Conservation (phyloP, 495 filamentous ascomycete species). For the Aspergillus sparsus region DNA sequence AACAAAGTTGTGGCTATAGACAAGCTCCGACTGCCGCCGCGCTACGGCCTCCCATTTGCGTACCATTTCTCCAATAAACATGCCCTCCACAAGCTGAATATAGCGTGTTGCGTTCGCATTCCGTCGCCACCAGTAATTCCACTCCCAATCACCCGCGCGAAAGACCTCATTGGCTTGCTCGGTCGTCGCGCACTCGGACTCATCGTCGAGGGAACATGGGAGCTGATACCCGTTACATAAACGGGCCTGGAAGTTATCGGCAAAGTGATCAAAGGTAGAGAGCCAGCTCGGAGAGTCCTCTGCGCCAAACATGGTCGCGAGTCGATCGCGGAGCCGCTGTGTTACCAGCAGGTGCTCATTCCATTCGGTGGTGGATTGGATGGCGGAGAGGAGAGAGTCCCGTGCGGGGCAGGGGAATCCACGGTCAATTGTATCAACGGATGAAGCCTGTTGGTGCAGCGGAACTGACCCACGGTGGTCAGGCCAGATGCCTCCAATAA, state of each 20-base stretch:
- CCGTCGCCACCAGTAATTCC: conserved; percentile 48
- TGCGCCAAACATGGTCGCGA: conserved; percentile 42
- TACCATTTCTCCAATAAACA: conserved; percentile 47
- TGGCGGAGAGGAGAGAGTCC: conserved; percentile 24
- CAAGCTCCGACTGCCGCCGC: conserved; percentile 24
- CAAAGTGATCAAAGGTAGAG: conserved; percentile 45
- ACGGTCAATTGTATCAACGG: conserved; percentile 41
- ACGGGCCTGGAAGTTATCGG: conserved; percentile 47
- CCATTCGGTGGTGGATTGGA: conserved; percentile 40
- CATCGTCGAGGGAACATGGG: conserved; percentile 37
- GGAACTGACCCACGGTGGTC: conserved; percentile 36
- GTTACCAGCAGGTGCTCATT: conserved; percentile 41
- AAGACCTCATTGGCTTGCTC: conserved; percentile 42
- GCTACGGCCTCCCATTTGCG: conserved; percentile 35
- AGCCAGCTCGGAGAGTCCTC: conserved; percentile 34
- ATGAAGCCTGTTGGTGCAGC: conserved; percentile 41
- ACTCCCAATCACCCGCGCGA: conserved; percentile 49
- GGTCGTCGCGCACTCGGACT: conserved; percentile 34
- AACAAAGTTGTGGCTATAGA: conserved; percentile 39
- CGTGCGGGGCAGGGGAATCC: conserved; percentile 40
- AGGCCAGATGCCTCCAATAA: conserved; percentile 45
- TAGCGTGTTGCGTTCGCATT: conserved; percentile 40
- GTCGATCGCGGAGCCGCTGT: conserved; percentile 28
- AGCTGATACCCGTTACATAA: conserved; percentile 46
- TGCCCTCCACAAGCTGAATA: conserved; percentile 42